Evolutionary conservation across 352 stramenopile species (phyloP).

Genomic region (Halophytophthora polymorphica): DNA sequence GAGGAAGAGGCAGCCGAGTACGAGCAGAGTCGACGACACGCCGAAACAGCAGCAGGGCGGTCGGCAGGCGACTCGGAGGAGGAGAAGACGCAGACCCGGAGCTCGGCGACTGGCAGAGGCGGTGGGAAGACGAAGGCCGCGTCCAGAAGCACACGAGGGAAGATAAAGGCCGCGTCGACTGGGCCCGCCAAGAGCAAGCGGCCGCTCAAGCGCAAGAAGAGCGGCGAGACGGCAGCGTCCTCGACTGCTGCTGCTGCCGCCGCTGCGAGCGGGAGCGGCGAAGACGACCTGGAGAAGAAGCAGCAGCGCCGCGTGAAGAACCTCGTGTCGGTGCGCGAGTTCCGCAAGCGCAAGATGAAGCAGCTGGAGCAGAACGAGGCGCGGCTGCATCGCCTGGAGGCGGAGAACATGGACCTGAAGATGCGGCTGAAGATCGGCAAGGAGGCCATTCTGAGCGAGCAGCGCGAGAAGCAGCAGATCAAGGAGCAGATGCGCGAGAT

Average conservation of each 20-base stretch:
- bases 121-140: constrained; percentile 6
- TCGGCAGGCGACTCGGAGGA: too few relatives aligned
- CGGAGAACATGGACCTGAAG: constrained; percentile 77
- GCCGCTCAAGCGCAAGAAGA: constrained; percentile 30
- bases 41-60: too few relatives aligned
- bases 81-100: constrained; percentile 3
- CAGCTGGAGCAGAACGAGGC: constrained; percentile 70
- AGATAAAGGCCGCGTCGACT: constrained; percentile 3
- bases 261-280: constrained; percentile 12
- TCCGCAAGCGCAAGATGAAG: constrained; percentile 75
- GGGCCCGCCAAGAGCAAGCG: constrained; percentile 13
- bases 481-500: constrained; percentile 81
- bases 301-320: constrained; percentile 71
- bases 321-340: constrained; percentile 67
- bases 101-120: background rate
- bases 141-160: constrained; percentile 9
- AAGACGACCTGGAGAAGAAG: constrained; percentile 52
- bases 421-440: constrained; percentile 83
- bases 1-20: constrained; percentile 16
- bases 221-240: constrained; percentile 1
- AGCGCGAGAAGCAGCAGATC: constrained; percentile 73
- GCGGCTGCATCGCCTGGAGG: constrained; percentile 55
- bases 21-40: too few relatives aligned
- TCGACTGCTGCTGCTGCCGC: constrained; percentile 7
- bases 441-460: constrained; percentile 67